Percentiles rank a stretch among this genome's conserved stretches.
Evolutionary conservation across 2,329 filamentous ascomycete genomes (phyloP).

Genomic region (Lecanicillium sp.): DNA sequence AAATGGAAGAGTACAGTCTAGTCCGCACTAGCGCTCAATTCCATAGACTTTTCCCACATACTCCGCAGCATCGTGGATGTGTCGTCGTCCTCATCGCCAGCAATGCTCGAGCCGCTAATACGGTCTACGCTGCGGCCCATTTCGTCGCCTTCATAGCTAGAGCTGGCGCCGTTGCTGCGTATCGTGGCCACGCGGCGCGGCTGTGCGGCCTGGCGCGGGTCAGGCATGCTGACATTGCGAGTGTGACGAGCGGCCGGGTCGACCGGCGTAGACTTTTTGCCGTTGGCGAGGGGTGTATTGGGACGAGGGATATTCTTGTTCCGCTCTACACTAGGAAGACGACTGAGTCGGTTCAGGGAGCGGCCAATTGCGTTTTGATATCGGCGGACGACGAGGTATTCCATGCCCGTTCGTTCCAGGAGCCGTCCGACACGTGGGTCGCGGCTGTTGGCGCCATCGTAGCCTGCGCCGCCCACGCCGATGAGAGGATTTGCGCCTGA

Average conservation of each 20-base stretch:
- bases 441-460: conserved; percentile 39
- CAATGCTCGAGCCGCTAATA: conserved; percentile 41
- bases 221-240: conserved; percentile 31
- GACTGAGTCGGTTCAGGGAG: conserved; percentile 39
- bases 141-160: conserved; percentile 37
- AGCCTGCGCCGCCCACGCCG: conserved; percentile 45
- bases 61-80: conserved; percentile 44
- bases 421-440: conserved; percentile 58
- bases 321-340: conserved; percentile 43
- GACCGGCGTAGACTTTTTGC: conserved; percentile 19
- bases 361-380: conserved; percentile 64
- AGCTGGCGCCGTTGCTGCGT: conserved; percentile 29
- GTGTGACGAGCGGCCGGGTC: conserved; percentile 24
- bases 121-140: conserved; percentile 16
- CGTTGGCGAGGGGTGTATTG: conserved; percentile 27
- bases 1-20: too few relatives aligned
- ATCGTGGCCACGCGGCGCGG: conserved; percentile 27
- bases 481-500: conserved; percentile 38
- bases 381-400: conserved; percentile 65
- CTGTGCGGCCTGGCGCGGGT: conserved; percentile 21
- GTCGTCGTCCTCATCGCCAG: conserved; percentile 41
- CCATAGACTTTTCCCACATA: conserved; percentile 54
- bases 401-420: conserved; percentile 61
- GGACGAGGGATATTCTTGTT: conserved; percentile 38
- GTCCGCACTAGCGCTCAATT: conserved; percentile 43